phyloP scores from a whole-genome alignment of 2,329 filamentous ascomycete genomes.

The Trichoderma koningiopsis region DNA sequence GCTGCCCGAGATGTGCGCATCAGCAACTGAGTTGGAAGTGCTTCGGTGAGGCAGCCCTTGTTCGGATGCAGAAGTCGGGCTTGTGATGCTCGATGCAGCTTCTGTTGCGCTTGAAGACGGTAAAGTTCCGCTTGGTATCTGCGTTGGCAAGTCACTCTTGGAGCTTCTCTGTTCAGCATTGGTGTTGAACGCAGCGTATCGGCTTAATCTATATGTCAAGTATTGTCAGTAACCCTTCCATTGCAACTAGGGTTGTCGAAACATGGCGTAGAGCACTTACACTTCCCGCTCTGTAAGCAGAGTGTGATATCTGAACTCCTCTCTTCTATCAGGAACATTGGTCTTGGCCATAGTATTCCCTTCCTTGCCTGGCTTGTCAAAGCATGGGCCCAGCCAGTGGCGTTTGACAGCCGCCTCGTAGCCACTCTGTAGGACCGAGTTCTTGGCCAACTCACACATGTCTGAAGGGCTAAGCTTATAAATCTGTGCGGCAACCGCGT shows the following conservation, averaged over 20 bases:
- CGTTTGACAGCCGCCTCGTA: constrained; percentile 89
- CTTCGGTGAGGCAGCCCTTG: constrained; percentile 31
- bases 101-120: constrained; percentile 1
- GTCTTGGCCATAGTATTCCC: constrained; percentile 95
- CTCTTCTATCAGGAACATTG: constrained; percentile 90
- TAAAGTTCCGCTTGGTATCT: constrained; percentile 28
- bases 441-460: constrained; percentile 97
- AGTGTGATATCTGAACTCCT: constrained; percentile 87
- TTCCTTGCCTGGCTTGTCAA: constrained; percentile 72
- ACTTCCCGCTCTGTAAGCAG: constrained; percentile 80
- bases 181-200: constrained; percentile 45
- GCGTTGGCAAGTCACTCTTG: constrained; percentile 5
- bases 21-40: constrained; percentile 44
- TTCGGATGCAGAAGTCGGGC: not conserved
- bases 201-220: constrained; percentile 41
- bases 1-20: constrained; percentile 55
- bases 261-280: constrained; percentile 53
- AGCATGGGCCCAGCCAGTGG: constrained; percentile 84
- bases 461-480: constrained; percentile 97
- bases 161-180: not conserved
- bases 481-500: constrained; percentile 95
- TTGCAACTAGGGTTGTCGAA: not conserved
- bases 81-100: constrained; percentile 1
- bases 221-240: not conserved
- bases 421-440: constrained; percentile 91